A percentile compares a stretch with the other conserved stretches of the same genome.
phyloP scores from a whole-genome alignment of 768 basidiomycete species.

The Mycena metata region DNA sequence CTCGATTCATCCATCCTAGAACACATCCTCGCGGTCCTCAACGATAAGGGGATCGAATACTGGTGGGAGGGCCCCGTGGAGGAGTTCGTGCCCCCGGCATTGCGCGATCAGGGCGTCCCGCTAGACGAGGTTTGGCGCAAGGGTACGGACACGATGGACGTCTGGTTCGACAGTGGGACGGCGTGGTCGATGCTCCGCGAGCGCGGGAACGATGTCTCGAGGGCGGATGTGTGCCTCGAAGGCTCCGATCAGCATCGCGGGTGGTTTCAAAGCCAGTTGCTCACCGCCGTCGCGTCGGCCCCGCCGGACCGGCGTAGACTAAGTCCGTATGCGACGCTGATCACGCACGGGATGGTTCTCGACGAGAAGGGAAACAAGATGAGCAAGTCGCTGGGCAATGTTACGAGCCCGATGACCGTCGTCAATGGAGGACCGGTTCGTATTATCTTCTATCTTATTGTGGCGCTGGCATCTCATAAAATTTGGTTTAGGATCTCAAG shows the following conservation, averaged over 20 bases:
- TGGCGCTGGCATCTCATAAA: neutral
- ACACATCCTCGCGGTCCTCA: slow-evolving; percentile 83
- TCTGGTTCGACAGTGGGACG: slow-evolving; percentile 98
- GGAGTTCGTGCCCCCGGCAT: slow-evolving; percentile 81
- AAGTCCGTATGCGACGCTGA: slow-evolving; percentile 79
- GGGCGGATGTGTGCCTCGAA: slow-evolving; percentile 91
- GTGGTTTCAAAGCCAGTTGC: slow-evolving; percentile 97
- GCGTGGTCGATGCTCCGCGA: slow-evolving; percentile 87
- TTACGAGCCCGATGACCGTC: slow-evolving; percentile 86
- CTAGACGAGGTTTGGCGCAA: slow-evolving; percentile 72
- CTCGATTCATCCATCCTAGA: slow-evolving; percentile 75
- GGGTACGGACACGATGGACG: slow-evolving; percentile 97
- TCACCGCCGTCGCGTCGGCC: slow-evolving; percentile 80
- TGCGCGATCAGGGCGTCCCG: slow-evolving; percentile 59
- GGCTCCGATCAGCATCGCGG: slow-evolving; percentile 98
- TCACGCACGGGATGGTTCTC: slow-evolving; percentile 98
- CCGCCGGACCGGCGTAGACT: slow-evolving; percentile 48
- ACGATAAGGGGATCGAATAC: slow-evolving; percentile 78
- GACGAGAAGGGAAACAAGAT: slow-evolving; percentile 94
- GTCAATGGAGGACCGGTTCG: slow-evolving; percentile 83
- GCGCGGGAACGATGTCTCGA: slow-evolving; percentile 51
- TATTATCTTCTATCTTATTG: slow-evolving; percentile 20
- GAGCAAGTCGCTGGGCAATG: slow-evolving; percentile 97
- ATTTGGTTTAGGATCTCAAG: slow-evolving; percentile 66
- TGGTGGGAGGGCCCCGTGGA: slow-evolving; percentile 94